These are phyloP conservation scores for Golubevia pallescens DNA, from an alignment of 1,284 basidiomycete species.

Conservation along the genomic window DNA sequence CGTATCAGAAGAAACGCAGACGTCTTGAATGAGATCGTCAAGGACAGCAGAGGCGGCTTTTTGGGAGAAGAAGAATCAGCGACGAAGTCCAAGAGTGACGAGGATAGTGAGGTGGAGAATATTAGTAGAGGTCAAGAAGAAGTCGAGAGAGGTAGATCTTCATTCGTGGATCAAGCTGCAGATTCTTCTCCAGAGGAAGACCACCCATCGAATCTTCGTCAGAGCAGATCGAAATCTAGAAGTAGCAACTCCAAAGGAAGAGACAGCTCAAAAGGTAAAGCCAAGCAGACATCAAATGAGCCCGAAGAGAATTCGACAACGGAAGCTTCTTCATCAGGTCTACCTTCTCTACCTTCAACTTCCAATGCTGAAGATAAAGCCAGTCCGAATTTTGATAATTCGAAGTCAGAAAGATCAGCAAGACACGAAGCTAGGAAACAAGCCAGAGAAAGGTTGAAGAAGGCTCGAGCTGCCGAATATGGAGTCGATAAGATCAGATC, in stretches of 20 bases:
- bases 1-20: constrained; percentile 58
- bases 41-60: constrained; percentile 40
- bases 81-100: background rate
- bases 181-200: background rate
- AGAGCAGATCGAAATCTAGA: background rate
- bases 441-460: background rate
- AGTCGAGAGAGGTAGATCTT: background rate
- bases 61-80: constrained; percentile 27
- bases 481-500: constrained; percentile 59
- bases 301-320: background rate
- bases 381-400: background rate
- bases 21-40: constrained; percentile 39
- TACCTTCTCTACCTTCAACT: background rate
- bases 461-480: constrained; percentile 15
- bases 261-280: background rate
- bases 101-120: background rate
- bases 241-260: background rate
- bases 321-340: background rate
- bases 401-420: background rate
- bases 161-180: background rate
- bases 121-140: background rate
- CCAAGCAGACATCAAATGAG: background rate
- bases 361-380: too few relatives aligned
- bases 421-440: background rate
- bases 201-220: background rate